phyloP scores from a whole-genome alignment of 306 rosid genomes.

The Abrus precatorius region DNA sequence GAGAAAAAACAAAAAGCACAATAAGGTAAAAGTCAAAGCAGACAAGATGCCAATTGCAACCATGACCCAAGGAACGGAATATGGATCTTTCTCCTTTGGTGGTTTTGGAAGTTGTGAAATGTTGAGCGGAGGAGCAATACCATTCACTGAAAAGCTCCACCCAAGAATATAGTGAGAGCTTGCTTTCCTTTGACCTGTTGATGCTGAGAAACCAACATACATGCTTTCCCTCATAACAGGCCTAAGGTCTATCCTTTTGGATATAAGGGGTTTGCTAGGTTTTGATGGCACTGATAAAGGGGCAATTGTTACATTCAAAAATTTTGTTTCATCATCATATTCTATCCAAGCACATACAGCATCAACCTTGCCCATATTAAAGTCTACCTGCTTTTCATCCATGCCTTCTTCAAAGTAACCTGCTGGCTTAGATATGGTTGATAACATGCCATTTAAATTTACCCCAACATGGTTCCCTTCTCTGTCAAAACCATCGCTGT shows the following conservation, averaged over 20 bases:
- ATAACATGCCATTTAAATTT: conserved; percentile 3
- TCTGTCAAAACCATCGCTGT: neutral
- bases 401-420: neutral
- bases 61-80: conserved; percentile 8
- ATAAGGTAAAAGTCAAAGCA: neutral
- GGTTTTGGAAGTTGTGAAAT: conserved; percentile 30
- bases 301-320: conserved; percentile 10
- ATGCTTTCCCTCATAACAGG: conserved; percentile 4
- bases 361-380: conserved; percentile 10
- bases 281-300: neutral
- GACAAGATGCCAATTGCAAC: neutral
- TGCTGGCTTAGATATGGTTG: neutral
- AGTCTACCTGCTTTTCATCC: neutral
- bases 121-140: conserved; percentile 10
- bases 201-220: conserved; percentile 37
- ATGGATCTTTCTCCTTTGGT: conserved; percentile 13
- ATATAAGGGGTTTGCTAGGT: conserved; percentile 25
- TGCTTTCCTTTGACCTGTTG: conserved; percentile 39
- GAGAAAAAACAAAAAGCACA: conserved; percentile 1
- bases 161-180: conserved; percentile 30
- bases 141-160: conserved; percentile 37
- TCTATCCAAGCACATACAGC: conserved; percentile 36
- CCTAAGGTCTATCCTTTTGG: neutral
- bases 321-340: conserved; percentile 24
- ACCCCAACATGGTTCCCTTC: conserved; percentile 40